Base-by-base conservation (phyloP, 352 stramenopile genomes). In the Pythium aquatile region DNA sequence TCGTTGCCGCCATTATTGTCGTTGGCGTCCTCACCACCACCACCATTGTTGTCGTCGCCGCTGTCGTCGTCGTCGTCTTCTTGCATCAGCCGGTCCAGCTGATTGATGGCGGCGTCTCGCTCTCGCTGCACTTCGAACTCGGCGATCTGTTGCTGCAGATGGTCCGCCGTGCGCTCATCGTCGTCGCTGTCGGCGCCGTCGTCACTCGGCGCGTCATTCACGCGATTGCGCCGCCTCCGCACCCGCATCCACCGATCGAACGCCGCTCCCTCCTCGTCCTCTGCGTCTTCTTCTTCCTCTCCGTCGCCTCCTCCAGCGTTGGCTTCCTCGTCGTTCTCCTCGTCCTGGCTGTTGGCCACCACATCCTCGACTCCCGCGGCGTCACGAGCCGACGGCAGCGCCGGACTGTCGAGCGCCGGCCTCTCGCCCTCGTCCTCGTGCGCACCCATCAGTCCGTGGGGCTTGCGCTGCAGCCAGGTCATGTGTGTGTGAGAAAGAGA, bases 161-260 rank as follows among this genome's bases (percentile, higher is more conserved):
- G 37, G 10, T 42, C 20, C 44, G 44, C 29, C 7, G 10, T 29
- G 44, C 44, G 44, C 17, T 7, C 24, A 5, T 54, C 47, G 24
- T 55, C 47, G 24, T 57, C 35, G 49, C 33, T 33, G 24, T 32
- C 35, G 8, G 24, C 55, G 49, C 48, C 58, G 20, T 39, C 49
- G 16, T 70, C 63, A 28, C 57, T 61, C 20, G 37, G 29, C 51
- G 17, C n/a, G 13, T 39, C 33, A 7, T n/a, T 42, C 39, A 67
- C 42, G 54, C 61, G 61, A 28, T 61, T 55, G 29, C 60, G 63
- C 47, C 46, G 55, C 16, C 48, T 55, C 55, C 32, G 13, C 32
- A 16, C 8, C 14, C 35, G 13, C 32, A 16, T 16, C 14, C 35
- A 33, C 11, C 11, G 17, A 1, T 39, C 17, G 20, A 24, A 35